phyloP scores from a whole-genome alignment of 352 stramenopile genomes.

The Pythium sukuiense region DNA sequence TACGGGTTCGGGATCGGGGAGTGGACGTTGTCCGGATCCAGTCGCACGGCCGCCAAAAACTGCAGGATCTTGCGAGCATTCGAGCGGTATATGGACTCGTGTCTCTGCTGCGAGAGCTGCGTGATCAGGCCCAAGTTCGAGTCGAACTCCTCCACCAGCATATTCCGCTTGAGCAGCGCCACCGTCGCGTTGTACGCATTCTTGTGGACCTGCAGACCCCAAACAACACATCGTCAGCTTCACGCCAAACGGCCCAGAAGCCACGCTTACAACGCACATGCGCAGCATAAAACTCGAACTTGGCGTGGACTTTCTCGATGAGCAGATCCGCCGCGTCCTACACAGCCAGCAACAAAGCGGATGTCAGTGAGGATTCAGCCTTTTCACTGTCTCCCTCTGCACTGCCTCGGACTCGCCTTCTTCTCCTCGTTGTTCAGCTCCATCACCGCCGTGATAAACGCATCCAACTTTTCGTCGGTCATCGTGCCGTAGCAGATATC shows the following conservation, averaged over 20 bases:
- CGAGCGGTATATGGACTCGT: slow-evolving; percentile 80
- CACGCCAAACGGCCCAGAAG: neutral
- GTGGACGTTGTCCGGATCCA: slow-evolving; percentile 79
- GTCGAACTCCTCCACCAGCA: slow-evolving; percentile 81
- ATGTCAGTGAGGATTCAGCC: no score
- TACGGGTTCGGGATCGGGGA: slow-evolving; percentile 33
- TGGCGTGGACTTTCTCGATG: slow-evolving; percentile 83
- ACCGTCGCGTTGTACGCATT: slow-evolving; percentile 75
- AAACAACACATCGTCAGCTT: neutral
- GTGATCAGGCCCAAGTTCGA: slow-evolving; percentile 77
- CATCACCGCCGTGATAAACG: slow-evolving; percentile 66
- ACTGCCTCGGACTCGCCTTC: slow-evolving; percentile 39
- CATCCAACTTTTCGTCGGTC: slow-evolving; percentile 69
- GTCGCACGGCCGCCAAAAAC: slow-evolving; percentile 72
- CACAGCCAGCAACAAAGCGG: neutral
- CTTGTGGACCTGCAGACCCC: slow-evolving; percentile 55
- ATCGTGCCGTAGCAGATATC: slow-evolving; percentile 79
- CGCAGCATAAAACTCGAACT: slow-evolving; percentile 80
- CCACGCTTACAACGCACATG: slow-evolving; percentile 38
- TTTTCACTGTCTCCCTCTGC: no score
- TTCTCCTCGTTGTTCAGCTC: slow-evolving; percentile 68
- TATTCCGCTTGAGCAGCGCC: slow-evolving; percentile 72
- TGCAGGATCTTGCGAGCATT: slow-evolving; percentile 84
- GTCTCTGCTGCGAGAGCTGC: slow-evolving; percentile 80
- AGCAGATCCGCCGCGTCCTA: slow-evolving; percentile 78